These are phyloP conservation scores for Tarenaya hassleriana DNA, from an alignment of 345 rosid genomes.

Conservation along the genomic window DNA sequence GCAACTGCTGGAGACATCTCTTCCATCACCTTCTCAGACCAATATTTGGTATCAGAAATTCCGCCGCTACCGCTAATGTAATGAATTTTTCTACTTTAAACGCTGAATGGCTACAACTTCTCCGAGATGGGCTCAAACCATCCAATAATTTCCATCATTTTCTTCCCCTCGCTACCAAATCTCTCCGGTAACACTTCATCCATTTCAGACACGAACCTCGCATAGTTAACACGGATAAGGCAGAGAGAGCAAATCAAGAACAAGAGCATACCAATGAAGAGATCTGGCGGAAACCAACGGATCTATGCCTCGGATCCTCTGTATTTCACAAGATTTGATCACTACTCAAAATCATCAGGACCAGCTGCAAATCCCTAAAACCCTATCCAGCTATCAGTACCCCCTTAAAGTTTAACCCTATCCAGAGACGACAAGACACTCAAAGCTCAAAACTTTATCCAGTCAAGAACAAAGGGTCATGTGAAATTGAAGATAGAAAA, in stretches of 20 bases:
- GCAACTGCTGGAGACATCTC: conserved; percentile 76
- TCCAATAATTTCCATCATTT: conserved; percentile 32
- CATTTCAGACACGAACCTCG: conserved; percentile 16
- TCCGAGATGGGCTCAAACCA: conserved; percentile 22
- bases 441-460: conserved; percentile 3
- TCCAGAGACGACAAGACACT: conserved; percentile 7
- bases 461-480: background rate
- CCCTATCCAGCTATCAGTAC: background rate
- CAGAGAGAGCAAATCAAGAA: conserved; percentile 24
- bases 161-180: conserved; percentile 27
- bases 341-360: background rate
- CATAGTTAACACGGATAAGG: background rate
- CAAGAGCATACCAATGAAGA: conserved; percentile 24
- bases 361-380: background rate
- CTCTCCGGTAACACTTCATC: conserved; percentile 25
- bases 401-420: conserved; percentile 15
- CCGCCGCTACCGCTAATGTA: background rate
- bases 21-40: conserved; percentile 62
- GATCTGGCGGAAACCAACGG: conserved; percentile 40
- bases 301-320: conserved; percentile 31
- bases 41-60: no score
- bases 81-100: background rate
- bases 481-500: background rate
- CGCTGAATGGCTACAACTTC: conserved; percentile 21
- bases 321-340: conserved; percentile 17